These are phyloP conservation scores for Termitomyces sp. DNA, from an alignment of 768 basidiomycete genomes.

Conservation along the genomic window DNA sequence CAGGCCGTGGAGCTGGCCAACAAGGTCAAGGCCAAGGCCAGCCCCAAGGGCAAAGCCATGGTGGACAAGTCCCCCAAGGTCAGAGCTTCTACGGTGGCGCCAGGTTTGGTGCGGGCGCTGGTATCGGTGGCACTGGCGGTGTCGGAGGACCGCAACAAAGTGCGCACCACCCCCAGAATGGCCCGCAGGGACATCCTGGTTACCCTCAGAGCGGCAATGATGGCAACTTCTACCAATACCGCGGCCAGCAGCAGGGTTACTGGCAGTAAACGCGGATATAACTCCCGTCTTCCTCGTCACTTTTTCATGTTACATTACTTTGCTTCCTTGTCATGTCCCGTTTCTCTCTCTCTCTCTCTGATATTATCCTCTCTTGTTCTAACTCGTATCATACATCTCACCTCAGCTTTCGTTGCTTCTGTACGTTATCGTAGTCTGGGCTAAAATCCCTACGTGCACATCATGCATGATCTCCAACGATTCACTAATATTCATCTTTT, in stretches of 20 bases:
- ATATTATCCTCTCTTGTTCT: constrained; percentile 12
- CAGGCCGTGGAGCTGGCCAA: constrained; percentile 36
- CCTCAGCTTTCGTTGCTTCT: constrained; percentile 14
- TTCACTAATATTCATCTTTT: neutral
- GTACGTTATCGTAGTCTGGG: constrained; percentile 17
- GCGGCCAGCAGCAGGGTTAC: constrained; percentile 57
- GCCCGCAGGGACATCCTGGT: constrained; percentile 52
- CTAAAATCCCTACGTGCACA: constrained; percentile 9
- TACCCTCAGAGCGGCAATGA: constrained; percentile 64
- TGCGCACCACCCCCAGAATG: constrained; percentile 36
- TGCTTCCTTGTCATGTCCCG: constrained; percentile 5
- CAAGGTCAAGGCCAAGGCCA: constrained; percentile 43
- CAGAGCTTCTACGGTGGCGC: constrained; percentile 45
- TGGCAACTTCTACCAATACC: constrained; percentile 67
- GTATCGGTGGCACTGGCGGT: constrained; percentile 28
- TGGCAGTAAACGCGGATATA: constrained; percentile 41
- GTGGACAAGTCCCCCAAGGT: constrained; percentile 44
- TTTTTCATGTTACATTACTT: constrained; percentile 7
- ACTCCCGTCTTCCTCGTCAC: constrained; percentile 7
- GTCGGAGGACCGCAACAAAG: constrained; percentile 37
- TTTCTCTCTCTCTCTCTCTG: constrained; percentile 9
- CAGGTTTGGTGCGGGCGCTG: constrained; percentile 34
- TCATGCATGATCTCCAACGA: constrained; percentile 10
- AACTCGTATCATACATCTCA: constrained; percentile 18
- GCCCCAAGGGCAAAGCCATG: constrained; percentile 44